Evolutionary conservation across 306 rosid genomes (phyloP).

Genomic region (Delonix regia): DNA sequence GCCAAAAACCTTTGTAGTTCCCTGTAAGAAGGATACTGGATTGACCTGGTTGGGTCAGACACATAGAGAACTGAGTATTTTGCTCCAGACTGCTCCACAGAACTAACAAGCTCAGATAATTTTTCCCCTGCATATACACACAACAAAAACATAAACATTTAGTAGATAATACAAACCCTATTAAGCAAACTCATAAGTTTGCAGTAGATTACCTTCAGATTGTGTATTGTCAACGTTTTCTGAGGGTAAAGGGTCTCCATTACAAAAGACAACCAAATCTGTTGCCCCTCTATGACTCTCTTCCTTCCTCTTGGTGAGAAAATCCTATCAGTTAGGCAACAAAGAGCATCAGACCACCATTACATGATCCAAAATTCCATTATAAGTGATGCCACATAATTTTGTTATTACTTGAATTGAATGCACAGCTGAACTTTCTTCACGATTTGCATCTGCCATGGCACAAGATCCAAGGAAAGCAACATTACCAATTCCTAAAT

Average conservation of each 20-base stretch:
- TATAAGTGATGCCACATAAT: conserved; percentile 24
- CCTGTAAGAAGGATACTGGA: conserved; percentile 64
- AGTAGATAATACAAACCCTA: conserved; percentile 34
- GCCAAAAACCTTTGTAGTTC: conserved; percentile 81
- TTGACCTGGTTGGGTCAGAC: conserved; percentile 70
- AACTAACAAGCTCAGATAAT: conserved; percentile 63
- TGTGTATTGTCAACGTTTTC: conserved; percentile 45
- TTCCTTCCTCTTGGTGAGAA: conserved; percentile 66
- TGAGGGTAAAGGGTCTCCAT: conserved; percentile 49
- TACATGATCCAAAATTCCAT: conserved; percentile 37
- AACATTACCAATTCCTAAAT: conserved; percentile 55
- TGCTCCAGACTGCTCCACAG: conserved; percentile 77
- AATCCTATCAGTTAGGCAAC: conserved; percentile 57
- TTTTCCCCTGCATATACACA: conserved; percentile 60
- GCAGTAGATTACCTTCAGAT: conserved; percentile 69
- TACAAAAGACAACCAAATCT: conserved; percentile 80
- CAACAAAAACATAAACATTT: conserved; percentile 32
- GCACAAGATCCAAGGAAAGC: conserved; percentile 73
- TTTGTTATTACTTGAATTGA: conserved; percentile 72
- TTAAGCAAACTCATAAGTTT: conserved; percentile 19
- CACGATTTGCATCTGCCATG: conserved; percentile 46
- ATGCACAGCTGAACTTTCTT: conserved; percentile 49
- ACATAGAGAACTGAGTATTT: conserved; percentile 86
- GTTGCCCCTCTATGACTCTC: conserved; percentile 57
- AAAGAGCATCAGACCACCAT: conserved; percentile 40